Evolutionary conservation across 2,329 filamentous ascomycete genomes (phyloP).

Genomic region (Mycosphaerella arachidis): DNA sequence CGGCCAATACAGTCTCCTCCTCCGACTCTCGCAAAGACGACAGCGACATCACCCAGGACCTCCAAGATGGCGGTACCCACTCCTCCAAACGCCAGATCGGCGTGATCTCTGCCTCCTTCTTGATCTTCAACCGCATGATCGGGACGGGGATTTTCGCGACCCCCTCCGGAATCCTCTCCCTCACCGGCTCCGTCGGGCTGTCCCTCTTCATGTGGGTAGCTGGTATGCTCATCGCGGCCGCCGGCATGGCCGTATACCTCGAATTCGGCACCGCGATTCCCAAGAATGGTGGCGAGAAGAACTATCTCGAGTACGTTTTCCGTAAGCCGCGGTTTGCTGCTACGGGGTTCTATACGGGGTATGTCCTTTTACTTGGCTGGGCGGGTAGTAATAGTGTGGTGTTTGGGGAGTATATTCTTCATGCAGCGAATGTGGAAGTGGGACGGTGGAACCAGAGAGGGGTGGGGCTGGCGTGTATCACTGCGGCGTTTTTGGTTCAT

Average conservation of each 20-base stretch:
- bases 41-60: neutral
- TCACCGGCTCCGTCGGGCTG: slow-evolving; percentile 26
- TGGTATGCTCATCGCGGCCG: slow-evolving; percentile 46
- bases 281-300: slow-evolving; percentile 56
- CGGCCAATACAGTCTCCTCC: neutral
- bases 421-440: slow-evolving; percentile 59
- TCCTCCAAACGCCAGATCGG: slow-evolving; percentile 46
- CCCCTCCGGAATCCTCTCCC: slow-evolving; percentile 22
- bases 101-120: slow-evolving; percentile 51
- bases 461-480: slow-evolving; percentile 63
- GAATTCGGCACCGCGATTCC: slow-evolving; percentile 64
- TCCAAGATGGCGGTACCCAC: slow-evolving; percentile 2
- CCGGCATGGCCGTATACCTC: slow-evolving; percentile 61
- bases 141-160: slow-evolving; percentile 29
- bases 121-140: slow-evolving; percentile 31
- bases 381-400: slow-evolving; percentile 64
- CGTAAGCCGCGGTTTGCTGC: slow-evolving; percentile 57
- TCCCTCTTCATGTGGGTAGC: slow-evolving; percentile 41
- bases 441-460: slow-evolving; percentile 64
- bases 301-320: slow-evolving; percentile 46
- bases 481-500: slow-evolving; percentile 61
- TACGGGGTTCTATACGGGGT: slow-evolving; percentile 57
- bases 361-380: slow-evolving; percentile 61
- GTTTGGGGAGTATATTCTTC: slow-evolving; percentile 66
- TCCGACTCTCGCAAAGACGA: neutral